Evolutionary conservation across 1,139 yeast genomes (phyloP), one percentile per base, ranked within the genome.

Genomic region (Pneumocystis sp.): DNA sequence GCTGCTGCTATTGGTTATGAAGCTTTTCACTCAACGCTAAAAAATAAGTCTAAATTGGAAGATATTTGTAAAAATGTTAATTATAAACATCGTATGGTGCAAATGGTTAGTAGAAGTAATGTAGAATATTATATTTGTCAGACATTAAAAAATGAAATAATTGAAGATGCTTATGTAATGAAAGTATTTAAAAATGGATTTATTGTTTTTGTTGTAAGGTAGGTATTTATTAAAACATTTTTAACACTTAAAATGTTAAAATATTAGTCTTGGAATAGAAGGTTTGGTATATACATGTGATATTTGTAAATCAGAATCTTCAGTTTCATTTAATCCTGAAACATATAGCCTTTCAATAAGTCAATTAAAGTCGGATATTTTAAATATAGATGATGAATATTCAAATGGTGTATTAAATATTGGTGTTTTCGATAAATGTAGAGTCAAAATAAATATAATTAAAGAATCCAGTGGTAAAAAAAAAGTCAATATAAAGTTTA

Each of bases 1-100:
- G 97, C 98, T 0, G 97, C 95, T 19, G 97, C 99, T 1, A 93
- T 95, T 68, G 96, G 88, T 1, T 93, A 91, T 75, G 98, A 93
- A 75, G 82, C 86, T 60, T 77, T 93, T 69, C 91, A 89, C 71
- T 81, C 86, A 69, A 81, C 84, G 63, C 96, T 91, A 73, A 83
- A 96, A 73, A 96, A 93, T 73, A 91, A 90, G 76, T 80, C 80
- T 71, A 90, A 89, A 77, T 89, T 95, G 95, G 97, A 93, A 70
- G 76, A 84, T 70, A 85, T 95, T 68, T 93, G 95, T 70, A 84
- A 84, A 71, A 95, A 93, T 73, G 91, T 95, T 73, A 95, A 95
- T 78, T 86, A 82, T 72, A 86, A 97, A 72, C 99, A 95, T 75
- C 85, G 98, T 76, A 95, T 93, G 75, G 98, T 98, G 0, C 99